Conservation (phyloP, 2,329 filamentous ascomycete species). For the Madurella mycetomatis region DNA sequence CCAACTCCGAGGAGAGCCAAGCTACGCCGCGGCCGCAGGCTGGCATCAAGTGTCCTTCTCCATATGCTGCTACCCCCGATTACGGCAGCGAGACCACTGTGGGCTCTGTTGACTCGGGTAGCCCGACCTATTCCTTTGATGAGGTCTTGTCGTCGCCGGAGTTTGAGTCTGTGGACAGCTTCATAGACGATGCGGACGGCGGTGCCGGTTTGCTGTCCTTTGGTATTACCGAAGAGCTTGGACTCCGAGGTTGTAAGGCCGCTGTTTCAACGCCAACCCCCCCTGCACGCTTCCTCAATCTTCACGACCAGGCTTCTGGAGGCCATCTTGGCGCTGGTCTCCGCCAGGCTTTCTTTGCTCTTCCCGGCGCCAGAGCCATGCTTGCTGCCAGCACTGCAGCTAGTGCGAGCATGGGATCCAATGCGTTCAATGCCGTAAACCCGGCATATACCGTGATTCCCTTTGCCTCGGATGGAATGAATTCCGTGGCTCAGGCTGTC, state of each 20-base stretch:
- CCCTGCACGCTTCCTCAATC: neutral
- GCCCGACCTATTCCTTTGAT: constrained; percentile 6
- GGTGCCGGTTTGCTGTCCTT: constrained; percentile 11
- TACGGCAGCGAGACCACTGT: constrained; percentile 19
- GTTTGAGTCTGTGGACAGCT: constrained; percentile 1
- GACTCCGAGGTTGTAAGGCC: neutral
- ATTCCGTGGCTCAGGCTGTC: neutral
- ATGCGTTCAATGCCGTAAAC: neutral
- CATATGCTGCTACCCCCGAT: constrained; percentile 6
- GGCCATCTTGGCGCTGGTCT: constrained; percentile 11
- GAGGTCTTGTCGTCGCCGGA: constrained; percentile 5
- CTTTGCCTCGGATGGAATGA: neutral
- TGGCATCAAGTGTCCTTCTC: neutral
- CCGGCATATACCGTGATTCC: neutral
- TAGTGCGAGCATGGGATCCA: neutral
- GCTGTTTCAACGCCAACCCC: constrained; percentile 2
- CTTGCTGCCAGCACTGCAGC: neutral
- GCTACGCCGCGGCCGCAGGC: neutral
- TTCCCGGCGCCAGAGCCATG: neutral
- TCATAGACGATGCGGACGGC: constrained; percentile 5
- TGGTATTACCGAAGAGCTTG: constrained; percentile 5
- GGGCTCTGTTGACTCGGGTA: constrained; percentile 12
- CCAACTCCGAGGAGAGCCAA: neutral
- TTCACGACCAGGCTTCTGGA: neutral
- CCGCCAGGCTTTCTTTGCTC: constrained; percentile 2